Percentiles rank a stretch among this genome's conserved stretches.
phyloP scores from a whole-genome alignment of 306 rosid species.

The Chamaecrista fasciculata region DNA sequence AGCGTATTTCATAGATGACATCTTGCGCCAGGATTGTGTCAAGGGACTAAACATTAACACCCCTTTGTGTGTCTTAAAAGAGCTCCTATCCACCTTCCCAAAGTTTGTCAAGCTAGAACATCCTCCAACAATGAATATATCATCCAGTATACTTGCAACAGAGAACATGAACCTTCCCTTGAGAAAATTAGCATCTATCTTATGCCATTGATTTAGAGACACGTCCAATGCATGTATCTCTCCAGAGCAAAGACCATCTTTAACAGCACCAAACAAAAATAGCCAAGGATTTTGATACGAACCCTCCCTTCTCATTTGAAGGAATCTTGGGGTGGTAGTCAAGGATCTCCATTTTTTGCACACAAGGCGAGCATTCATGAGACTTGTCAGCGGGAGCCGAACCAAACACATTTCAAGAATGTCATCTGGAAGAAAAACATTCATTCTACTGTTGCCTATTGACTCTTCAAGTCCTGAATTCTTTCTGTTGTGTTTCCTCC shows the following conservation, averaged over 20 bases:
- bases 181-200: slow-evolving; percentile 73
- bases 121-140: slow-evolving; percentile 86
- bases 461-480: slow-evolving; percentile 62
- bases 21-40: slow-evolving; percentile 89
- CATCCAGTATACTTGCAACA: slow-evolving; percentile 75
- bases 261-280: slow-evolving; percentile 89
- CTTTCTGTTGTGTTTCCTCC: slow-evolving; percentile 70
- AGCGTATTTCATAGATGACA: slow-evolving; percentile 83
- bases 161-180: slow-evolving; percentile 94
- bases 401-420: slow-evolving; percentile 94
- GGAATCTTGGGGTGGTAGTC: slow-evolving; percentile 79
- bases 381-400: slow-evolving; percentile 82
- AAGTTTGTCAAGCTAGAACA: slow-evolving; percentile 89
- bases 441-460: slow-evolving; percentile 56
- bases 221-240: slow-evolving; percentile 91
- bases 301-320: slow-evolving; percentile 87
- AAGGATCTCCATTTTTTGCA: slow-evolving; percentile 92
- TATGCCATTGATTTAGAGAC: slow-evolving; percentile 78
- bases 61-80: slow-evolving; percentile 95
- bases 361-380: slow-evolving; percentile 96
- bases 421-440: slow-evolving; percentile 92
- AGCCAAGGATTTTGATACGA: slow-evolving; percentile 84
- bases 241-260: slow-evolving; percentile 89
- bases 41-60: slow-evolving; percentile 78
- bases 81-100: slow-evolving; percentile 88